Evolutionary conservation across 2,329 filamentous ascomycete genomes (phyloP), one percentile per base, ranked within the genome.

Genomic region (Aspergillus sp.): DNA sequence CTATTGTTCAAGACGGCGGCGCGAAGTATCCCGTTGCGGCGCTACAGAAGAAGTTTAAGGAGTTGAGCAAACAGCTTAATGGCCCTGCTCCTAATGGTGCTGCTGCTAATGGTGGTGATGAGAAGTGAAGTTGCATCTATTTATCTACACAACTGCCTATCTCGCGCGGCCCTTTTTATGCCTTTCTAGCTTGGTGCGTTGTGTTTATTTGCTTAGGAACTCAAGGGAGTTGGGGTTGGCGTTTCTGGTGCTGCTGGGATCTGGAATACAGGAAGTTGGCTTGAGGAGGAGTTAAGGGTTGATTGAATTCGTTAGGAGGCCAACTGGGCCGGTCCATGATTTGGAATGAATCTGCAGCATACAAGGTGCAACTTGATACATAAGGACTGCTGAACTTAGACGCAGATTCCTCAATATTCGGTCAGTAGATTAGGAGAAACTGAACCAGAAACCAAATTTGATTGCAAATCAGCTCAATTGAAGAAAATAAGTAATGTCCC

Each of bases 1-100:
- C 63, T 7, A 66, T 78, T 53, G 65, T 65, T 20, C 59, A 63
- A 7, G 64, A 64, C 22, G 68, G 70, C 4, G 74, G 74, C 1
- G 62, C 61, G 13, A 66, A 65, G 24, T 78, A 77, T 54, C 64
- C 74, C 37, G 55, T 63, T 8, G 60, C 68, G 17, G 66, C 69
- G 7, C 57, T 78, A 22, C 69, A 73, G 66, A 72, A 75, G 60
- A 73, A 75, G 62, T 76, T 73, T 61, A 77, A 76, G 68, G 73
- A 77, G 61, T 51, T 77, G 39, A 70, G 67, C 62, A 66, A 70
- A 58, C 68, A 64, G 49, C 17, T 20, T 17, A 42, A 33, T 34
- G 15, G 37, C 33, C 19, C 40, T 48, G 5, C 34, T 17, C 8
- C 50, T 54, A 11, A n/a, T 44, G n/a, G 17, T 8, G 44, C n/a